Evolutionary conservation across 129 eudicot species (phyloP).

Genomic region (Flaveria linearis): DNA sequence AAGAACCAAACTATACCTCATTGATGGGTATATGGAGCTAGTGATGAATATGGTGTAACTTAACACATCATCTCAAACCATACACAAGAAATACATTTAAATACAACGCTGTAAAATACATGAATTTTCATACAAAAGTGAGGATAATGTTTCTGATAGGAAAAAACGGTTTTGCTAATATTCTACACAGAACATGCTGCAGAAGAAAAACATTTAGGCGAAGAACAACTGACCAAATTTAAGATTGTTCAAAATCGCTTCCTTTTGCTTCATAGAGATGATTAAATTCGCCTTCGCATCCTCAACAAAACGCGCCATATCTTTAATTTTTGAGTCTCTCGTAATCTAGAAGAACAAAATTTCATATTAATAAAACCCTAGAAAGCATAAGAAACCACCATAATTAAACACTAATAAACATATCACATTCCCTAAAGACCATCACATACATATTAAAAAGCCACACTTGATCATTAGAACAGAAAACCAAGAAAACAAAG

Average conservation of each 20-base stretch:
- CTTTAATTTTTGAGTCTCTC: slow-evolving; percentile 35
- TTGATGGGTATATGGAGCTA: background rate
- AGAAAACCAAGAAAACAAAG: background rate
- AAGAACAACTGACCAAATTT: slow-evolving; percentile 49
- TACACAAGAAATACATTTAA: background rate
- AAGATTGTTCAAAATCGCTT: slow-evolving; percentile 42
- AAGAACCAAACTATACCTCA: background rate
- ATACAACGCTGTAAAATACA: background rate
- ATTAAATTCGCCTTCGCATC: slow-evolving; percentile 49
- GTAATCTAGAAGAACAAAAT: slow-evolving; percentile 42
- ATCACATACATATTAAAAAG: background rate
- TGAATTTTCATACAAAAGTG: background rate
- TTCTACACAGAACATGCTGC: background rate
- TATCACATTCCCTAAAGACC: background rate
- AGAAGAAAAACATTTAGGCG: background rate
- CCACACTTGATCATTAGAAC: background rate
- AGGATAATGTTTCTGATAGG: too few species aligned
- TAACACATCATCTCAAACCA: background rate
- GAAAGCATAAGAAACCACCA: background rate
- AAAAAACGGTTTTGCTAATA: too few species aligned
- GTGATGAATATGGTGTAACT: background rate
- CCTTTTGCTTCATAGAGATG: slow-evolving; percentile 55
- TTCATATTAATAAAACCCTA: too few species aligned
- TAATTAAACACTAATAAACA: background rate
- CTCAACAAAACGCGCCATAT: slow-evolving; percentile 41